Percentiles rank a stretch among this genome's conserved stretches.
phyloP scores from a whole-genome alignment of 257 asterid genomes.

The Solanum appendiculatum region DNA sequence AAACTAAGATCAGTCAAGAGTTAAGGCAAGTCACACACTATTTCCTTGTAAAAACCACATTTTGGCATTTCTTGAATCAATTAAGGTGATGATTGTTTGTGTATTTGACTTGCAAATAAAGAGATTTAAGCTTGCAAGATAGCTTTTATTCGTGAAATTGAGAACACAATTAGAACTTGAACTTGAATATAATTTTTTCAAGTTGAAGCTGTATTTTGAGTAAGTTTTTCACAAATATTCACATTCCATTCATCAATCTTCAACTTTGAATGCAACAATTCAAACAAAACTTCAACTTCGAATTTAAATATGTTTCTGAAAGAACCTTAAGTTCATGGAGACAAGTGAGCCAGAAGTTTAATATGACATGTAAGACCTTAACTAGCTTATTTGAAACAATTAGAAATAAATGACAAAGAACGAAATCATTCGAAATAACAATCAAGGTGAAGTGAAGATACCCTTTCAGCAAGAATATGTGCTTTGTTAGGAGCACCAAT shows the following conservation, averaged over 20 bases:
- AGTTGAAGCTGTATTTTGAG: not conserved
- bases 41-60: not conserved
- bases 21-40: not conserved
- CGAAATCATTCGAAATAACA: not conserved
- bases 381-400: not conserved
- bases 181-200: not conserved
- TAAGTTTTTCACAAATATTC: not conserved
- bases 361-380: not conserved
- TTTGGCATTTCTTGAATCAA: not conserved
- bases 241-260: not conserved
- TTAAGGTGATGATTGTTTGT: not conserved
- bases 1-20: not conserved
- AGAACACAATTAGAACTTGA: not conserved
- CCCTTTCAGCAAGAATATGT: constrained; percentile 75
- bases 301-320: not conserved
- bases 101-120: not conserved
- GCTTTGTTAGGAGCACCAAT: constrained; percentile 87
- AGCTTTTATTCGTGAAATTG: too few species aligned
- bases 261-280: not conserved
- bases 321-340: not conserved
- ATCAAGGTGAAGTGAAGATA: constrained; percentile 6
- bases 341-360: not conserved
- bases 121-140: not conserved
- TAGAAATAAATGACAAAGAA: not conserved
- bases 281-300: not conserved